These are phyloP conservation scores for Fusarium azukiicola DNA, from an alignment of 2,329 filamentous ascomycete genomes.

Conservation along the genomic window DNA sequence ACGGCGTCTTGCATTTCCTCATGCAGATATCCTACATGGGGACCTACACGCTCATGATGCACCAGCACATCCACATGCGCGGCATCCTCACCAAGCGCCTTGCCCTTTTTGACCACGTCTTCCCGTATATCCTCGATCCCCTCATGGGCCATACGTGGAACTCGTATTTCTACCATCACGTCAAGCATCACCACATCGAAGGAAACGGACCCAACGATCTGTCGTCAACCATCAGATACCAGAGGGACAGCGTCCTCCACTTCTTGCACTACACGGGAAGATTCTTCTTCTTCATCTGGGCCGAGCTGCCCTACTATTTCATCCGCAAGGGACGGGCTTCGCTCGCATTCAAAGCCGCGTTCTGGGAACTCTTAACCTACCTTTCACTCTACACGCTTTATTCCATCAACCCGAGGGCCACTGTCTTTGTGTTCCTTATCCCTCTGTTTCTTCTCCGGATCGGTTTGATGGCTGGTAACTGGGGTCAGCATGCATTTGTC, in stretches of 20 bases:
- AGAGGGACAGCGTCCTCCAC: constrained; percentile 83
- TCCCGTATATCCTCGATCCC: constrained; percentile 88
- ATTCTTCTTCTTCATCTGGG: constrained; percentile 87
- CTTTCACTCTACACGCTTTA: constrained; percentile 72
- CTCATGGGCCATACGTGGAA: constrained; percentile 93
- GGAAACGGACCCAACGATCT: constrained; percentile 89
- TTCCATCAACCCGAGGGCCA: constrained; percentile 74
- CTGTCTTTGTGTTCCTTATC: constrained; percentile 83
- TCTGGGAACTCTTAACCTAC: constrained; percentile 82
- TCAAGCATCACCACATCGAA: constrained; percentile 93
- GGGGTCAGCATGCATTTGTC: constrained; percentile 91
- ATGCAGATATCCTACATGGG: constrained; percentile 86
- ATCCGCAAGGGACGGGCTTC: constrained; percentile 77
- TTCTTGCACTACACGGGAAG: constrained; percentile 87
- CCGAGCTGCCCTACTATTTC: constrained; percentile 89
- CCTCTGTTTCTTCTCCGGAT: constrained; percentile 84
- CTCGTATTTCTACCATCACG: constrained; percentile 91
- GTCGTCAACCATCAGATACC: constrained; percentile 88
- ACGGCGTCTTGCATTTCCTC: constrained; percentile 82
- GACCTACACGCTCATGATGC: constrained; percentile 90
- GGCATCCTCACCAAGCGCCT: constrained; percentile 81
- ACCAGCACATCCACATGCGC: constrained; percentile 90
- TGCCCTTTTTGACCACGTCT: constrained; percentile 79
- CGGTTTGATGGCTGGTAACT: constrained; percentile 91
- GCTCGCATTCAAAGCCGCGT: constrained; percentile 76